These are phyloP conservation scores for Suillus discolor DNA, from an alignment of 768 basidiomycete species.

Conservation along the genomic window DNA sequence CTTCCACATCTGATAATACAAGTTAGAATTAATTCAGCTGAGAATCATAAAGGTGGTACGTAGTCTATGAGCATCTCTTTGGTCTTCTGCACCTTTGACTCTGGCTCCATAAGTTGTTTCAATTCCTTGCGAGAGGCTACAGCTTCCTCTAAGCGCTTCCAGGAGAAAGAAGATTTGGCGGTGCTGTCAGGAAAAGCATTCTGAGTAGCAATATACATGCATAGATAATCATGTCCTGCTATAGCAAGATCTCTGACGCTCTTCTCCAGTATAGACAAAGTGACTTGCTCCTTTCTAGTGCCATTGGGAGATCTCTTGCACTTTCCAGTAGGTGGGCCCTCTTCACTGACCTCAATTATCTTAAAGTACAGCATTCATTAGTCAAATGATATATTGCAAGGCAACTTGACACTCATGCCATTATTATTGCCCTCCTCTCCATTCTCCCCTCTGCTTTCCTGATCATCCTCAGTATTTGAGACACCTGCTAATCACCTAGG, in stretches of 20 bases:
- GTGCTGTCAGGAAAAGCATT: not conserved
- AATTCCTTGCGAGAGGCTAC: not conserved
- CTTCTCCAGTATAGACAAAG: not conserved
- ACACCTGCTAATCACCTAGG: not conserved
- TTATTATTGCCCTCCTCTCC: not conserved
- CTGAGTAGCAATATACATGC: not conserved
- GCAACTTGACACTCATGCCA: not conserved
- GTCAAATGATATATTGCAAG: not conserved
- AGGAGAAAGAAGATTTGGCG: not conserved
- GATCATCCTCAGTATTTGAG: not conserved
- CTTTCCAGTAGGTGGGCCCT: not conserved
- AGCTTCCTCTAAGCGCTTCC: not conserved
- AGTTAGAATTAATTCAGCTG: not conserved
- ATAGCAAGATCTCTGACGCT: not conserved
- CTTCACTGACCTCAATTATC: not conserved
- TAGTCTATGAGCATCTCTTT: constrained; percentile 1
- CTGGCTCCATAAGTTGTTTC: not conserved
- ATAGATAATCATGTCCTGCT: not conserved
- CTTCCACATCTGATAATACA: not conserved
- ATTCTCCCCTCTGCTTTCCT: not conserved
- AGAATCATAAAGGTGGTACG: not conserved
- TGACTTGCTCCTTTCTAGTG: not conserved
- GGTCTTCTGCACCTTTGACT: not conserved
- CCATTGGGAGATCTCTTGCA: not conserved
- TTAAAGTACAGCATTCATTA: not conserved